A percentile compares a stretch with the other conserved stretches of the same genome.
Evolutionary conservation across 345 rosid species (phyloP).

Genomic region (Xanthoceras sorbifolium): DNA sequence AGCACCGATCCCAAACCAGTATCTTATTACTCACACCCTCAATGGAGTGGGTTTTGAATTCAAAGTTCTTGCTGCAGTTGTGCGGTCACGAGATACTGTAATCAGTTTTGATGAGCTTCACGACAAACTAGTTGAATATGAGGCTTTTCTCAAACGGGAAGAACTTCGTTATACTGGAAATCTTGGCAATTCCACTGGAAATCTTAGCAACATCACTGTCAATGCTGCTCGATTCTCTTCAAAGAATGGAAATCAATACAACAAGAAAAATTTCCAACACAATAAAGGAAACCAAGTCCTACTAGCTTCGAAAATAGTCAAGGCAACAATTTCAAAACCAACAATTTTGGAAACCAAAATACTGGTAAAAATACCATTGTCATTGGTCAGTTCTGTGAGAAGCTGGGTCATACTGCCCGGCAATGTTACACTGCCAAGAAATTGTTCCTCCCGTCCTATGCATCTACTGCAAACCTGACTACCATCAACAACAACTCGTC

Average conservation of each 20-base stretch:
- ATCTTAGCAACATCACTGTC: neutral
- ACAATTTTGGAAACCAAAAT: too few relatives aligned
- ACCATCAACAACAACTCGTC: neutral
- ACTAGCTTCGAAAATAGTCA: too few relatives aligned
- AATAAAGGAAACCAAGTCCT: too few relatives aligned
- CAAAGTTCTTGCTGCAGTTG: neutral
- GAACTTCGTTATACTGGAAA: neutral
- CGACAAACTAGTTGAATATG: neutral
- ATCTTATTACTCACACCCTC: neutral
- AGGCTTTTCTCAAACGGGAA: conserved; percentile 7
- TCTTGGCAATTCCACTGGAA: too few relatives aligned
- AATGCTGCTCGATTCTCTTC: too few relatives aligned
- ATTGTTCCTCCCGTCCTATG: neutral
- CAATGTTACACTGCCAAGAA: neutral
- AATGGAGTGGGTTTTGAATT: neutral
- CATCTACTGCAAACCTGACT: neutral
- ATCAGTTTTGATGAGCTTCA: conserved; percentile 2
- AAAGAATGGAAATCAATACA: neutral
- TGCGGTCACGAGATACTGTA: neutral
- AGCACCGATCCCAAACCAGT: neutral
- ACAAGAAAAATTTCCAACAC: neutral
- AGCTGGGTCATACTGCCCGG: neutral
- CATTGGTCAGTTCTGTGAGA: neutral
- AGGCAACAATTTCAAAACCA: neutral
- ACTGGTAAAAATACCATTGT: too few relatives aligned